These are phyloP conservation scores for Chaetomium sp. DNA, from an alignment of 2,329 filamentous ascomycete genomes.

Conservation along the genomic window DNA sequence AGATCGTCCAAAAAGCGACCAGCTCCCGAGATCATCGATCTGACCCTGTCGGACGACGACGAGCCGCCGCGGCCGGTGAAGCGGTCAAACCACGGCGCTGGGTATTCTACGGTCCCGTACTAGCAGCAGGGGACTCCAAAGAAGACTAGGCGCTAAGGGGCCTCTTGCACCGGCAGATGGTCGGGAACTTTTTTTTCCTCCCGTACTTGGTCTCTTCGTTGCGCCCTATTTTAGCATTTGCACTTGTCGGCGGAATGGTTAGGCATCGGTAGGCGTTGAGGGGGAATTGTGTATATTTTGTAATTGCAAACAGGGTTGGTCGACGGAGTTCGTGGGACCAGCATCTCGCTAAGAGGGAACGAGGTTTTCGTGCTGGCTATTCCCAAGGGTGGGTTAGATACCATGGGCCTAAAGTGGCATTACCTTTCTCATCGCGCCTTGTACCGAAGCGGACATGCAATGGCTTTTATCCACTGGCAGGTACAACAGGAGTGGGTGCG, in stretches of 20 bases:
- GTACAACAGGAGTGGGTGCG: background rate
- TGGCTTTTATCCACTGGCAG: background rate
- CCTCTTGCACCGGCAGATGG: background rate
- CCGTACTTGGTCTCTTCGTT: background rate
- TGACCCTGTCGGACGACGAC: constrained; percentile 60
- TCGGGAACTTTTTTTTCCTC: background rate
- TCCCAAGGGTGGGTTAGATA: constrained; percentile 14
- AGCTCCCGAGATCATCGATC: constrained; percentile 58
- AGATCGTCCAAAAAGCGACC: constrained; percentile 50
- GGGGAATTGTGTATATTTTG: background rate
- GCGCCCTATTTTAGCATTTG: constrained; percentile 8
- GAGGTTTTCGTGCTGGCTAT: constrained; percentile 4
- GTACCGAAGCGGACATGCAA: background rate
- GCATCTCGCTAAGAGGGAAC: background rate
- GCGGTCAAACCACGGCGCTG: constrained; percentile 43
- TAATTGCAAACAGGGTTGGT: background rate
- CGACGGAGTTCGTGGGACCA: constrained; percentile 1
- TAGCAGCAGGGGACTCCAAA: constrained; percentile 22
- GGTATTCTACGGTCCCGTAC: constrained; percentile 13
- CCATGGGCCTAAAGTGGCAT: constrained; percentile 2
- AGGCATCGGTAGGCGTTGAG: constrained; percentile 20
- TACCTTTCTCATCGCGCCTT: background rate
- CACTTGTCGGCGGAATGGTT: background rate
- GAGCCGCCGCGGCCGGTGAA: constrained; percentile 52
- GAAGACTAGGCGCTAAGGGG: constrained; percentile 3